A percentile compares a stretch with the other conserved stretches of the same genome.
phyloP scores from a whole-genome alignment of 75 land plant genomes.

The Ceratopteris richardii region DNA sequence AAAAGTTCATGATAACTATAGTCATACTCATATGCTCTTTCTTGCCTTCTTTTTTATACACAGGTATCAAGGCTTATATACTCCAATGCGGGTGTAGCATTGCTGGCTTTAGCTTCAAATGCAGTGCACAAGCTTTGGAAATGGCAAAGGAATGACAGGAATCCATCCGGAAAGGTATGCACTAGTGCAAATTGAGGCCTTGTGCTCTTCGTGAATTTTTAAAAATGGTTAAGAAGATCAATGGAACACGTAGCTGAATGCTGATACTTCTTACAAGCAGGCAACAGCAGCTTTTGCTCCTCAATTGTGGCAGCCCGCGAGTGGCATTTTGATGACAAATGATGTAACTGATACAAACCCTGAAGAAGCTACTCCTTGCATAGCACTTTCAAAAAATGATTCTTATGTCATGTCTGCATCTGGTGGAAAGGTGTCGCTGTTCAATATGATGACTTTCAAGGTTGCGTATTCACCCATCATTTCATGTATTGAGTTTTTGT shows the following conservation, averaged over 20 bases:
- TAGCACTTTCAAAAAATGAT: constrained; percentile 81
- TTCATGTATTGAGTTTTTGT: too few species aligned
- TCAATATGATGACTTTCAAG: constrained; percentile 91
- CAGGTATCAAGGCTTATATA: constrained; percentile 26
- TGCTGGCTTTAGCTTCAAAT: constrained; percentile 21
- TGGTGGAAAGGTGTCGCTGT: constrained; percentile 69
- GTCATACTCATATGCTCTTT: too few species aligned
- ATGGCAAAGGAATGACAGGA: constrained; percentile 17
- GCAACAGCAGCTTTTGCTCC: constrained; percentile 59
- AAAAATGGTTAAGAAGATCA: background rate
- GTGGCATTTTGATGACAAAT: constrained; percentile 75
- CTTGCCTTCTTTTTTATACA: background rate
- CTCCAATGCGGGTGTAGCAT: constrained; percentile 23
- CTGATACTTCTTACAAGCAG: constrained; percentile 15
- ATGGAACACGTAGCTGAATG: background rate
- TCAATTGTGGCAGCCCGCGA: constrained; percentile 69
- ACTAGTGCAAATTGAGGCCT: background rate
- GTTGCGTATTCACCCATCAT: constrained; percentile 11
- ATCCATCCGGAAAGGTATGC: constrained; percentile 17
- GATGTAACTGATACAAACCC: constrained; percentile 54
- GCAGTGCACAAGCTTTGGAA: constrained; percentile 27
- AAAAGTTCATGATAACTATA: too few species aligned
- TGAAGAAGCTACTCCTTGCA: constrained; percentile 74
- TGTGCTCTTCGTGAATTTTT: background rate
- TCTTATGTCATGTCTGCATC: constrained; percentile 86